Percentiles rank a stretch among this genome's conserved stretches.
These are phyloP conservation scores for Saccharomyces hybrid DNA, from an alignment of 1,139 yeast species.

Conservation along the genomic window DNA sequence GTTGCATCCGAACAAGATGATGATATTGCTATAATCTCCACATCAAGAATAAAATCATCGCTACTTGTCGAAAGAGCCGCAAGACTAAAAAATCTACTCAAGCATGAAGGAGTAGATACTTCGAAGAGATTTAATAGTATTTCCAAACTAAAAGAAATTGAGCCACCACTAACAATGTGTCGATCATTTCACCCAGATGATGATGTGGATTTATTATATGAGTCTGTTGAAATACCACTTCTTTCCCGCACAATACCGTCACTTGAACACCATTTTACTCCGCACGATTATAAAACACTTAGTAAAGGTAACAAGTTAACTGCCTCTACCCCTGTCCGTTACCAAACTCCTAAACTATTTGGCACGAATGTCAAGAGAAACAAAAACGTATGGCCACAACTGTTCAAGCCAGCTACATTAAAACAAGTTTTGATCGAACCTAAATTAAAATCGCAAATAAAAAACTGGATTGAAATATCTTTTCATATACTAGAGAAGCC, in stretches of 20 bases:
- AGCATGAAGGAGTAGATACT: background rate
- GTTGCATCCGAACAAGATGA: background rate
- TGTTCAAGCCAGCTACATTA: conserved; percentile 38
- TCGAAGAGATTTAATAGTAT: conserved; percentile 11
- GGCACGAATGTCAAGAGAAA: conserved; percentile 1
- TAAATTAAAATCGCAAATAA: conserved; percentile 27
- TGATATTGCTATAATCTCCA: background rate
- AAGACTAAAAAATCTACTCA: background rate
- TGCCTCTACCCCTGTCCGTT: background rate
- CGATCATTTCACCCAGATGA: conserved; percentile 13
- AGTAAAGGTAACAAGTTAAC: background rate
- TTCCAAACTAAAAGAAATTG: conserved; percentile 13
- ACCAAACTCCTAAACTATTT: background rate
- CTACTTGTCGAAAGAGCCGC: background rate
- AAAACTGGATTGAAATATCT: conserved; percentile 45
- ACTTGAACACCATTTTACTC: background rate
- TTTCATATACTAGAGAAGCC: conserved; percentile 39
- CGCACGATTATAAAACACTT: background rate
- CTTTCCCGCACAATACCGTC: background rate
- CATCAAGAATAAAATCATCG: background rate
- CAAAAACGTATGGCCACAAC: conserved; percentile 38
- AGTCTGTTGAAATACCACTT: background rate
- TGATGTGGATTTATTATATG: background rate
- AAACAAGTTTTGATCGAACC: conserved; percentile 36
- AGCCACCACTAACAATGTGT: conserved; percentile 16